phyloP scores from a whole-genome alignment of 306 rosid species.

The Dalbergia oliveri region DNA sequence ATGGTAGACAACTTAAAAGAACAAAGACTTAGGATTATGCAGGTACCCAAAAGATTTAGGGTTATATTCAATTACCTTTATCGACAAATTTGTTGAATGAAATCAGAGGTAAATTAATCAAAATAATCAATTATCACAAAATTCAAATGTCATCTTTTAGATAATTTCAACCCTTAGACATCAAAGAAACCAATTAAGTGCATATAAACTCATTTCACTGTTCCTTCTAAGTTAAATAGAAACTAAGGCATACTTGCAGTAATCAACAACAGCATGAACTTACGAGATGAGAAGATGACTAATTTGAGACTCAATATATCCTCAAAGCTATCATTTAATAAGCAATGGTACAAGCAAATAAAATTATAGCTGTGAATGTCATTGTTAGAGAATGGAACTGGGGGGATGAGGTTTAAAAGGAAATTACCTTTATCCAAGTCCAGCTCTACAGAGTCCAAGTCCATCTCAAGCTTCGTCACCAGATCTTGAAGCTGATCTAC shows the following conservation, averaged over 20 bases:
- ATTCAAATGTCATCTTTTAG: slow-evolving; percentile 11
- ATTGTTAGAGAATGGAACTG: not conserved
- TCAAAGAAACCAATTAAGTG: slow-evolving; percentile 11
- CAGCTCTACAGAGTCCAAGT: slow-evolving; percentile 87
- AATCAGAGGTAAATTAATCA: slow-evolving; percentile 16
- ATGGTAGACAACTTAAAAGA: not conserved
- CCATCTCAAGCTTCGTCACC: slow-evolving; percentile 92
- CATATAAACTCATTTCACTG: not conserved
- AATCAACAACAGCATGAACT: not conserved
- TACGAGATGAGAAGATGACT: slow-evolving; percentile 15
- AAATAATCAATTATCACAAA: slow-evolving; percentile 22
- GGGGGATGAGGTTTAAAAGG: slow-evolving; percentile 8
- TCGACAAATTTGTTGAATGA: slow-evolving; percentile 13
- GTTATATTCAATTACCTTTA: slow-evolving; percentile 21
- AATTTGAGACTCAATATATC: not conserved
- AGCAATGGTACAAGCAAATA: slow-evolving; percentile 8
- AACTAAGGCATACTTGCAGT: slow-evolving; percentile 27
- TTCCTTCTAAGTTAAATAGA: slow-evolving; percentile 14
- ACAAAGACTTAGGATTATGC: not conserved
- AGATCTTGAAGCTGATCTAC: slow-evolving; percentile 97
- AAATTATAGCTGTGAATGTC: not conserved
- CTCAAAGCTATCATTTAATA: slow-evolving; percentile 13
- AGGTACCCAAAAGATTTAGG: not conserved
- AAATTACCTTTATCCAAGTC: slow-evolving; percentile 85
- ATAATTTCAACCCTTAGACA: slow-evolving; percentile 26